Percentiles rank a stretch among this genome's conserved stretches.
phyloP scores from a whole-genome alignment of 2,329 filamentous ascomycete genomes.

The Verticillium longisporum region DNA sequence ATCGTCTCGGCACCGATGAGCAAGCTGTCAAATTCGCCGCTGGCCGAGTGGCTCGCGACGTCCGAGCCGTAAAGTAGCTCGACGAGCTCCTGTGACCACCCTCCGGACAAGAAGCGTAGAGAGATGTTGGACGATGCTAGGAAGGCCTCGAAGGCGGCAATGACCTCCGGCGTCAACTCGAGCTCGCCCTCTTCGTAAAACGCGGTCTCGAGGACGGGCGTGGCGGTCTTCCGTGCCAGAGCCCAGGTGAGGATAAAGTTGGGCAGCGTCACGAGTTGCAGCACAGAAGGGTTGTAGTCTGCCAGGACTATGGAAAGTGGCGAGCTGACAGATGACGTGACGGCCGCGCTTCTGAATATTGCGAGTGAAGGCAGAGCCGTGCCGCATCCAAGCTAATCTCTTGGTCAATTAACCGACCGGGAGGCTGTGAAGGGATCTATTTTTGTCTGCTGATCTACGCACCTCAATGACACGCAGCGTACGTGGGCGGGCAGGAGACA shows the following conservation, averaged over 20 bases:
- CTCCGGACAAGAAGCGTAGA: conserved; percentile 65
- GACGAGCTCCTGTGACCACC: conserved; percentile 63
- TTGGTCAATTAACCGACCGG: background rate
- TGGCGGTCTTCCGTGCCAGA: conserved; percentile 32
- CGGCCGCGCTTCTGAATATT: conserved; percentile 38
- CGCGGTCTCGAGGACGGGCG: conserved; percentile 32
- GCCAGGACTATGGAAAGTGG: conserved; percentile 58
- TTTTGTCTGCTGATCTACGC: conserved; percentile 15
- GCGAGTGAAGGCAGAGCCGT: conserved; percentile 68
- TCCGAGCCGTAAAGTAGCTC: conserved; percentile 40
- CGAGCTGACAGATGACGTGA: conserved; percentile 1
- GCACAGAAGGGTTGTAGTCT: conserved; percentile 74
- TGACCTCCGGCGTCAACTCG: conserved; percentile 52
- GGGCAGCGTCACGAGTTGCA: conserved; percentile 71
- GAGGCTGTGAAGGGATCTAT: background rate
- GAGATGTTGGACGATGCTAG: conserved; percentile 44
- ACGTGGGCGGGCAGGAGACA: conserved; percentile 21
- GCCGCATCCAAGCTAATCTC: conserved; percentile 64
- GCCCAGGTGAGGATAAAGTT: conserved; percentile 71
- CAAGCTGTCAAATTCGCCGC: conserved; percentile 28
- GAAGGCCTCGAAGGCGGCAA: conserved; percentile 49
- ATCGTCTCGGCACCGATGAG: conserved; percentile 76
- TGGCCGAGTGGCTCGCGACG: background rate
- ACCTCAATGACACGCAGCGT: conserved; percentile 48
- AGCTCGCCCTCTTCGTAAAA: conserved; percentile 52